Conservation (phyloP, 179 eudicot genomes). For the Corrigiola litoralis region DNA sequence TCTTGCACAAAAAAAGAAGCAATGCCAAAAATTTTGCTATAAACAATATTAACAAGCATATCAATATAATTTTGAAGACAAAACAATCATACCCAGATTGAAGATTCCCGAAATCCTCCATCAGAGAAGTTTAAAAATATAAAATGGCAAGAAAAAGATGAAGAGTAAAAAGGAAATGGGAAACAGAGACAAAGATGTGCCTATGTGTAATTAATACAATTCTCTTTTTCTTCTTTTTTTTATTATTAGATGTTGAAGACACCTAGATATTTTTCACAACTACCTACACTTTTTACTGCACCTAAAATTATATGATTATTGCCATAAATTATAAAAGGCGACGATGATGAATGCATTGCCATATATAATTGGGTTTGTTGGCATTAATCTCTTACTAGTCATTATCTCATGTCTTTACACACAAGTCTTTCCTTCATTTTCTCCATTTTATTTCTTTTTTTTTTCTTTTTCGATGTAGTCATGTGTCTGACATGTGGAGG, state of each 20-base stretch:
- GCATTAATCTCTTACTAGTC: neutral
- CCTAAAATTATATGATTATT: slow-evolving; percentile 9
- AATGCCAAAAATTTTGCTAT: neutral
- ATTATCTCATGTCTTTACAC: neutral
- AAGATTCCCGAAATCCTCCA: slow-evolving; percentile 19
- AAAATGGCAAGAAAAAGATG: neutral
- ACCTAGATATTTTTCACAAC: slow-evolving; percentile 4
- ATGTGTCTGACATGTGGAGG: no score
- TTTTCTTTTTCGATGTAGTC: no score
- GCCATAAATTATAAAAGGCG: neutral
- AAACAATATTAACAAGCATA: neutral
- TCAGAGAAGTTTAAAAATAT: neutral
- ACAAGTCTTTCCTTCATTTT: no score
- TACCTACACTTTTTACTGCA: slow-evolving; percentile 8
- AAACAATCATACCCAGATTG: slow-evolving; percentile 17
- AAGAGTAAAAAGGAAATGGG: no score
- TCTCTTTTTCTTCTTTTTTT: neutral
- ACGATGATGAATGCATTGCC: slow-evolving; percentile 17
- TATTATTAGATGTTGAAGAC: slow-evolving; percentile 2
- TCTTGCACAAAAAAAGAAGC: neutral
- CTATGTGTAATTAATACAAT: slow-evolving; percentile 8
- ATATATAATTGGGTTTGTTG: slow-evolving; percentile 17
- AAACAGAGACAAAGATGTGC: neutral
- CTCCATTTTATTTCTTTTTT: no score
- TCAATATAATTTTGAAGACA: neutral